Conservation (phyloP, 2,329 filamentous ascomycete genomes). For the Hansfordia pulvinata region DNA sequence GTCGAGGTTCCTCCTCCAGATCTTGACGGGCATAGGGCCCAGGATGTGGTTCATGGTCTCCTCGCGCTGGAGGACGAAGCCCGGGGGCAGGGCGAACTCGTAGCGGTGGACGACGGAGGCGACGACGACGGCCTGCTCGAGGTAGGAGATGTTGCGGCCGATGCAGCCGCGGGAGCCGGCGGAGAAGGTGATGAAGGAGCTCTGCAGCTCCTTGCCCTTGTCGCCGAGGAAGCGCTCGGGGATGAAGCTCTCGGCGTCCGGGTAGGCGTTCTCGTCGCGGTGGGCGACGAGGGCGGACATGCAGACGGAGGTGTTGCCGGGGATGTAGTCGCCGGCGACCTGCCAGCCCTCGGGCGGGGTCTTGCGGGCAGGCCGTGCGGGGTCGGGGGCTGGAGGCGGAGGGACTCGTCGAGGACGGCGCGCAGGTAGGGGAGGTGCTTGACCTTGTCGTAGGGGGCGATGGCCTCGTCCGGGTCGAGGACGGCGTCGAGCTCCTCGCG, state of each 20-base stretch:
- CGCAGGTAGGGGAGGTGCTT: neutral
- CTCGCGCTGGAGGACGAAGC: slow-evolving; percentile 13
- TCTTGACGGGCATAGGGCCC: slow-evolving; percentile 12
- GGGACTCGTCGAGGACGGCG: neutral
- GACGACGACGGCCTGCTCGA: slow-evolving; percentile 30
- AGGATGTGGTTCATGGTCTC: slow-evolving; percentile 14
- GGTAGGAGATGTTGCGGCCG: slow-evolving; percentile 15
- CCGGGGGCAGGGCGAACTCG: slow-evolving; percentile 20
- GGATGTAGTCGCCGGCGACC: neutral
- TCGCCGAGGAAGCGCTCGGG: slow-evolving; percentile 3
- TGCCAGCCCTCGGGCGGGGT: neutral
- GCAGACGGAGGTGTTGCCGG: neutral
- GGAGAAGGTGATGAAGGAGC: neutral
- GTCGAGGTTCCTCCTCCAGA: slow-evolving; percentile 11
- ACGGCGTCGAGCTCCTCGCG: slow-evolving; percentile 30
- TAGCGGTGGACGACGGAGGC: slow-evolving; percentile 27
- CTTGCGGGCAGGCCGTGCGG: neutral
- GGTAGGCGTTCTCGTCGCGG: neutral
- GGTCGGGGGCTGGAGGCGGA: neutral
- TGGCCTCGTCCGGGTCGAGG: slow-evolving; percentile 24
- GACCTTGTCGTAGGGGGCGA: slow-evolving; percentile 27
- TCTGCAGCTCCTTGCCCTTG: slow-evolving; percentile 6
- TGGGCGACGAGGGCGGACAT: neutral
- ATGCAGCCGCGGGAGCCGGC: neutral
- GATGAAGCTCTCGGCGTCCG: neutral